Evolutionary conservation across 192 early-diverging fungal genomes (phyloP).

Genomic region (Piromyces sp.): DNA sequence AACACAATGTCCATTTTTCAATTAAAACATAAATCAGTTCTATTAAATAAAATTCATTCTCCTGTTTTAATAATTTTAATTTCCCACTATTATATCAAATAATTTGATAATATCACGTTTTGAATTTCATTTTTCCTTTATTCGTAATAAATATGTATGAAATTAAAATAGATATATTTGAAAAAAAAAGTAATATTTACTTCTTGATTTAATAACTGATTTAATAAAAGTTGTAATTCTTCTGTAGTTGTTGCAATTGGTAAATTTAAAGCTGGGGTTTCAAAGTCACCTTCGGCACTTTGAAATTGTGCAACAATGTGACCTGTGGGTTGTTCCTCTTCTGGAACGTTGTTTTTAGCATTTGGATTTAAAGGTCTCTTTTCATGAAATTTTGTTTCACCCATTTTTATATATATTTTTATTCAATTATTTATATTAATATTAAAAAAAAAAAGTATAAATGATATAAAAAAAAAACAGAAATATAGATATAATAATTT

Average conservation of each 20-base stretch:
- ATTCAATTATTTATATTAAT: too few species aligned
- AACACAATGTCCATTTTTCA: too few species aligned
- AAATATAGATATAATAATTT: too few species aligned
- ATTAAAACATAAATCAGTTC: too few species aligned
- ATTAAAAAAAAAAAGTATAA: too few species aligned
- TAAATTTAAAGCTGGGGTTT: slow-evolving; percentile 75
- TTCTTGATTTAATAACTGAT: slow-evolving; percentile 62
- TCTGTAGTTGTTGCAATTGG: slow-evolving; percentile 68
- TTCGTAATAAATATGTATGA: too few species aligned
- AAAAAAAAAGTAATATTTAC: slow-evolving; percentile 16
- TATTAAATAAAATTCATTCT: too few species aligned
- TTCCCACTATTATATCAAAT: too few species aligned
- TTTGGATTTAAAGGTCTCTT: background rate
- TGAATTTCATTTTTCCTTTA: too few species aligned
- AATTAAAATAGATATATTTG: background rate
- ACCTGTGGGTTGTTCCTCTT: background rate
- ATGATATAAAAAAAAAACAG: too few species aligned
- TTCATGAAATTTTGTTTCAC: background rate
- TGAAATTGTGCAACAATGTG: slow-evolving; percentile 67
- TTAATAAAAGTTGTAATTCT: slow-evolving; percentile 72
- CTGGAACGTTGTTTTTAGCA: background rate
- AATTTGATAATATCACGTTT: too few species aligned
- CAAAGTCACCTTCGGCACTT: slow-evolving; percentile 45
- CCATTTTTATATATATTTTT: background rate
- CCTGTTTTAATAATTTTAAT: too few species aligned